These are phyloP conservation scores for Cochlearia excelsa DNA, from an alignment of 345 rosid genomes.

Conservation along the genomic window DNA sequence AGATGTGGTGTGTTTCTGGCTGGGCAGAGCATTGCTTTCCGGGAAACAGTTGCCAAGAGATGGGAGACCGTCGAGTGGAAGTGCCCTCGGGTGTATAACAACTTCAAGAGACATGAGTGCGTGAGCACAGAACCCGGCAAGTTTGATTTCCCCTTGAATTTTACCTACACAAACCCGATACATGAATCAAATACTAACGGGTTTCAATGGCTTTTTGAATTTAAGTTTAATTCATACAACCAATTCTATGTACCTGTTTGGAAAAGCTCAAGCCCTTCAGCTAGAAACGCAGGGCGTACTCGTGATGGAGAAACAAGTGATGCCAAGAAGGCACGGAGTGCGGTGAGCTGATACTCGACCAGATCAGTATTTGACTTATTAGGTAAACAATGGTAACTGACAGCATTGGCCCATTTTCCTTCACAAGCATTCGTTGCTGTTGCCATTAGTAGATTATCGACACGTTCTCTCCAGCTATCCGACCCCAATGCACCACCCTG, in stretches of 20 bases:
- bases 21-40: conserved; percentile 30
- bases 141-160: conserved; percentile 49
- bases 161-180: conserved; percentile 43
- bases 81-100: conserved; percentile 78
- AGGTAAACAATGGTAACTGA: conserved; percentile 36
- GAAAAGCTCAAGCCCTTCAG: conserved; percentile 71
- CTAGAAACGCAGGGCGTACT: conserved; percentile 55
- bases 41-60: conserved; percentile 30
- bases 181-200: conserved; percentile 15
- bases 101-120: conserved; percentile 77
- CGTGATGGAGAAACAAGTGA: conserved; percentile 71
- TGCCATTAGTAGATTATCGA: conserved; percentile 58
- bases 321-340: conserved; percentile 65
- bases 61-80: conserved; percentile 48
- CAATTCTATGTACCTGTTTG: conserved; percentile 50
- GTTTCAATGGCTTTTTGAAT: neutral
- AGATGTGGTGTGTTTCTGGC: conserved; percentile 31
- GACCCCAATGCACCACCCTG: conserved; percentile 76
- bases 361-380: conserved; percentile 32
- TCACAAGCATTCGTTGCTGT: conserved; percentile 56
- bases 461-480: conserved; percentile 59
- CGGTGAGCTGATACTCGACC: conserved; percentile 68
- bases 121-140: conserved; percentile 62
- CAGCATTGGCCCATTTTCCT: conserved; percentile 51
- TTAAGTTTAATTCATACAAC: neutral